Percentiles rank a stretch among this genome's conserved stretches.
Evolutionary conservation across 768 basidiomycete species (phyloP).

Genomic region (Amanita polypyramis): DNA sequence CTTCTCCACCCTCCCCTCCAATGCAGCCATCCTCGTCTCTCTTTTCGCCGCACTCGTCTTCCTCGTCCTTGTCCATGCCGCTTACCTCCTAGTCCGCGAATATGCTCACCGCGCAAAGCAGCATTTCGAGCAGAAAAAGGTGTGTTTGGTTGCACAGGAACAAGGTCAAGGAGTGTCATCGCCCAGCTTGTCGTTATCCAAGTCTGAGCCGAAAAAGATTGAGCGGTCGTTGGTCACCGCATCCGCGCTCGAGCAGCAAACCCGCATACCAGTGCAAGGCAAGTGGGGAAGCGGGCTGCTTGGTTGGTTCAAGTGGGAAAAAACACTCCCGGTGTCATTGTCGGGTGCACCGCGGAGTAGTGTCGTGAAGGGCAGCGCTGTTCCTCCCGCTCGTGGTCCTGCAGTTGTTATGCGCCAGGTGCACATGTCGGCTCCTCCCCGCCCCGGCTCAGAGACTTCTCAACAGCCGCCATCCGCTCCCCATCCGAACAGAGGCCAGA

Average conservation of each 20-base stretch:
- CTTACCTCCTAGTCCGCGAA: conserved; percentile 9
- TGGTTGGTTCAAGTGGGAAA: conserved; percentile 9
- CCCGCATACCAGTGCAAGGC: conserved; percentile 9
- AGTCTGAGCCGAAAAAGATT: conserved; percentile 12
- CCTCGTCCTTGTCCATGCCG: conserved; percentile 4
- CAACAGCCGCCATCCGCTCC: conserved; percentile 10
- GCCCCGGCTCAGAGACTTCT: conserved; percentile 6
- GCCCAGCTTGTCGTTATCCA: conserved; percentile 14
- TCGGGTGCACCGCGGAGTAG: background rate
- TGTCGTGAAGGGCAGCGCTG: background rate
- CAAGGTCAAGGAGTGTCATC: conserved; percentile 11
- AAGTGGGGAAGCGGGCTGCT: conserved; percentile 4
- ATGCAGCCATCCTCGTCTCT: conserved; percentile 14
- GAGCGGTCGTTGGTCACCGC: background rate
- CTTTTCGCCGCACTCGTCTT: conserved; percentile 12
- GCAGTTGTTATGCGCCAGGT: background rate
- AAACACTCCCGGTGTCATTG: conserved; percentile 1
- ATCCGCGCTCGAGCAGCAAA: conserved; percentile 13
- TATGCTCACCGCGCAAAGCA: conserved; percentile 7
- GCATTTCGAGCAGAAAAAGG: conserved; percentile 8
- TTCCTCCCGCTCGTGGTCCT: background rate
- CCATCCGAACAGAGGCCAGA: conserved; percentile 11
- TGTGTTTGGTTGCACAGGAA: conserved; percentile 9
- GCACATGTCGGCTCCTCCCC: conserved; percentile 9
- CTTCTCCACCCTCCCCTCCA: conserved; percentile 11